Conservation (phyloP, 106 monocot species). For the Dioscorea zingiberensis region DNA sequence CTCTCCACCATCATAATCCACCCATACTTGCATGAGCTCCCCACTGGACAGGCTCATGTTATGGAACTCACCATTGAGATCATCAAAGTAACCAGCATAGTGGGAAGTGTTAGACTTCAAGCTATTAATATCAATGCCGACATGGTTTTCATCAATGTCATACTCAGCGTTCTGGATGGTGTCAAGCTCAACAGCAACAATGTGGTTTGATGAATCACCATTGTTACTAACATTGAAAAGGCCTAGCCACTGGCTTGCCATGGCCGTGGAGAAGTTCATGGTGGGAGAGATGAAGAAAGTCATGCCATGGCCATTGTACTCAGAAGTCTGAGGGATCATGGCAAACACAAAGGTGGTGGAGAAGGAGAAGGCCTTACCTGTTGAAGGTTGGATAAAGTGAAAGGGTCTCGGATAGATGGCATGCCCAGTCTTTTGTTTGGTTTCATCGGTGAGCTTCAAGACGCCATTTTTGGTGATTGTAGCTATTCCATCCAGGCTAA, state of each 20-base stretch:
- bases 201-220: background rate
- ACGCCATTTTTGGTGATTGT: slow-evolving; percentile 8
- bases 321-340: background rate
- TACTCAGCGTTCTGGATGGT: background rate
- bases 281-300: slow-evolving; percentile 6
- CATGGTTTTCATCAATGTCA: background rate
- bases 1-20: slow-evolving; percentile 10
- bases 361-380: slow-evolving; percentile 1
- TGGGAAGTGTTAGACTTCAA: background rate
- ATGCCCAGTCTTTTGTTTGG: background rate
- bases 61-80: background rate
- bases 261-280: background rate
- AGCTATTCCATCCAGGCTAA: slow-evolving; percentile 9
- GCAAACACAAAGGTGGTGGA: slow-evolving; percentile 1
- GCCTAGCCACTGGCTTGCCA: background rate
- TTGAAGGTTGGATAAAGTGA: background rate
- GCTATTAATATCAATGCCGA: background rate
- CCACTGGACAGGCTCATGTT: slow-evolving; percentile 11
- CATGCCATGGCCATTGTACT: background rate
- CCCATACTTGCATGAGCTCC: slow-evolving; percentile 18
- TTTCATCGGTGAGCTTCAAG: slow-evolving; percentile 5
- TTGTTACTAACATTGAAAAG: slow-evolving; percentile 5
- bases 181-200: background rate
- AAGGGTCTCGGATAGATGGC: background rate
- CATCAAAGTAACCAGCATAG: background rate